Conservation (phyloP, 257 asterid genomes). For the Ajuga chamaepitys region DNA sequence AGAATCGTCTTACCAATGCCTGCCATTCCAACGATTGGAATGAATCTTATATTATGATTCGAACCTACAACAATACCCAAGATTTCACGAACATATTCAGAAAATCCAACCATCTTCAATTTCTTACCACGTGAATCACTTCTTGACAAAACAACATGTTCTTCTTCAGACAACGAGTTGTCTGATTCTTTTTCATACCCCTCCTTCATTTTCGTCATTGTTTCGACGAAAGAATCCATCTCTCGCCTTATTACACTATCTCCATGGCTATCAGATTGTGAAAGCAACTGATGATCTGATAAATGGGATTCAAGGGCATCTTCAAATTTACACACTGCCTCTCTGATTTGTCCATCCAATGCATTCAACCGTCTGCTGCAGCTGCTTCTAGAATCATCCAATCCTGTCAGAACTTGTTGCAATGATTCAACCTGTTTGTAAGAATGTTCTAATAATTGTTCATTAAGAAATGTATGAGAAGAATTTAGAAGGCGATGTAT, state of each 20-base stretch:
- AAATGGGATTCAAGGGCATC: not conserved
- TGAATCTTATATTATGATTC: not conserved
- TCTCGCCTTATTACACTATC: not conserved
- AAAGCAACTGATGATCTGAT: not conserved
- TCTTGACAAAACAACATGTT: not conserved
- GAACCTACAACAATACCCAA: not conserved
- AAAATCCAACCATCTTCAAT: not conserved
- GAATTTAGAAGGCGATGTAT: too few species aligned
- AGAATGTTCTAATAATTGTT: not conserved
- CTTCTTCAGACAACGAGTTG: not conserved
- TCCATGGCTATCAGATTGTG: not conserved
- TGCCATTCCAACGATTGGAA: not conserved
- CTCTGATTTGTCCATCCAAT: not conserved
- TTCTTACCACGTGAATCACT: not conserved
- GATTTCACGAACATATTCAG: not conserved
- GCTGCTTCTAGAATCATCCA: not conserved
- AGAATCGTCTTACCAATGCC: not conserved
- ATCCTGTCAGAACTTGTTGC: not conserved
- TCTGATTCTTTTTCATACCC: not conserved
- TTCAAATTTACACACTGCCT: not conserved
- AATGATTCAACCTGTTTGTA: not conserved
- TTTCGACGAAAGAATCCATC: not conserved
- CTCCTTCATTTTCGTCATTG: not conserved
- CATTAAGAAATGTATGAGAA: too few species aligned
- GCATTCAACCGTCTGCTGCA: not conserved